These are phyloP conservation scores for Trypanosoma melophagium DNA, from an alignment of 208 protist genomes.

Conservation along the genomic window DNA sequence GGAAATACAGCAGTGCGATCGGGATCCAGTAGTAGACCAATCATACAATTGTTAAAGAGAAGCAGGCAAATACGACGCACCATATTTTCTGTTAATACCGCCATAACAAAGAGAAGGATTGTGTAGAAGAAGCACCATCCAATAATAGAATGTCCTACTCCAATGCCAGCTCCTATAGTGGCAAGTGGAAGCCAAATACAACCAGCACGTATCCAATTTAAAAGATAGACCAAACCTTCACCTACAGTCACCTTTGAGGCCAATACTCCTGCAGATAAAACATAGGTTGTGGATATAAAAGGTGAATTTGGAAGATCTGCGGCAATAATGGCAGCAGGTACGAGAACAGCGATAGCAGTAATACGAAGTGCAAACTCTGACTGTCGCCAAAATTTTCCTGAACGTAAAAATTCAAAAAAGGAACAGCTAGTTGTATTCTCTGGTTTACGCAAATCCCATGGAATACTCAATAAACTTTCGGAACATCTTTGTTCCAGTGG, in stretches of 20 bases:
- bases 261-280: conserved; percentile 63
- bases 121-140: conserved; percentile 83
- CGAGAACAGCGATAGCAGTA: conserved; percentile 57
- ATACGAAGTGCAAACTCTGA: conserved; percentile 78
- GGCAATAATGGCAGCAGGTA: conserved; percentile 66
- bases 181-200: conserved; percentile 78
- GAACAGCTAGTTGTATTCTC: conserved; percentile 24
- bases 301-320: conserved; percentile 43
- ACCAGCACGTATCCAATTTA: conserved; percentile 65
- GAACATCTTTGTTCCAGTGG: conserved; percentile 10
- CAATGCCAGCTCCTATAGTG: conserved; percentile 57
- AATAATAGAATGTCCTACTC: conserved; percentile 59
- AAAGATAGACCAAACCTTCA: conserved; percentile 75
- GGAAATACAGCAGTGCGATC: conserved; percentile 40
- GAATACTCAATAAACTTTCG: conserved; percentile 50
- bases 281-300: conserved; percentile 67
- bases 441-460: conserved; percentile 62
- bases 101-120: conserved; percentile 75
- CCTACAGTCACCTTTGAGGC: conserved; percentile 68
- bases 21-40: conserved; percentile 58
- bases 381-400: conserved; percentile 74
- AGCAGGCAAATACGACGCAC: conserved; percentile 78
- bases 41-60: conserved; percentile 85
- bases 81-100: conserved; percentile 69
- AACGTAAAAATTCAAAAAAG: conserved; percentile 66